Conservation (phyloP, 371 early-diverging fungal genomes). For the Mucor saturninus region DNA sequence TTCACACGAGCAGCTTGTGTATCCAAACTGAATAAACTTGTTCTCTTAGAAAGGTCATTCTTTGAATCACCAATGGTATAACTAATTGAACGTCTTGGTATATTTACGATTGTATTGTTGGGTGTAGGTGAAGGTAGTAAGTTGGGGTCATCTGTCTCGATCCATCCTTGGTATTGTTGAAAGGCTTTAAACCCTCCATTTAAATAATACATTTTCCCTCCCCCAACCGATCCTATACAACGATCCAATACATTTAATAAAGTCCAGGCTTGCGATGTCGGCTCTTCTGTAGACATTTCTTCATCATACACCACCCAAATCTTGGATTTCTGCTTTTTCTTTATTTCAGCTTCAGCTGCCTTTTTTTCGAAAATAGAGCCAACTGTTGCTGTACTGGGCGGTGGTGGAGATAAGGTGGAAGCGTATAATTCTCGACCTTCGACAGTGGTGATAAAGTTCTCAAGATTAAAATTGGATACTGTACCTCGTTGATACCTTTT, state of each 20-base stretch:
- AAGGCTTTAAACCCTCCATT: slow-evolving; percentile 45
- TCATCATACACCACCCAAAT: slow-evolving; percentile 64
- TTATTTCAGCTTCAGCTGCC: slow-evolving; percentile 26
- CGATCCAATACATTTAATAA: slow-evolving; percentile 59
- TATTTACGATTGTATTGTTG: slow-evolving; percentile 1
- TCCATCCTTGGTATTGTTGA: slow-evolving; percentile 18
- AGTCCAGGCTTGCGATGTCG: slow-evolving; percentile 66
- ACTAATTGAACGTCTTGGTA: slow-evolving; percentile 51
- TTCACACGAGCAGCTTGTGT: slow-evolving; percentile 55
- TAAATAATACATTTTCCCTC: slow-evolving; percentile 36
- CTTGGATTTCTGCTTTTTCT: slow-evolving; percentile 15
- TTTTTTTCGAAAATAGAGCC: slow-evolving; percentile 32
- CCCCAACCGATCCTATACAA: slow-evolving; percentile 27
- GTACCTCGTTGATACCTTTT: slow-evolving; percentile 66
- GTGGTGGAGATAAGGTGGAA: slow-evolving; percentile 1
- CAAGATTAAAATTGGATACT: slow-evolving; percentile 62
- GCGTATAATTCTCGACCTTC: slow-evolving; percentile 58
- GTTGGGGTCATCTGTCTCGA: slow-evolving; percentile 4
- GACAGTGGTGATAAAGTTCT: slow-evolving; percentile 67
- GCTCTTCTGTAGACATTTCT: slow-evolving; percentile 52
- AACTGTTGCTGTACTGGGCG: not conserved
- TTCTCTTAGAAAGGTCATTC: slow-evolving; percentile 37
- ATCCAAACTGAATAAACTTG: slow-evolving; percentile 55
- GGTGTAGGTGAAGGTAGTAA: slow-evolving; percentile 2
- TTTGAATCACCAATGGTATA: slow-evolving; percentile 44